These are phyloP conservation scores for Aspergillus felis DNA, from an alignment of 2,329 filamentous ascomycete species.

Conservation along the genomic window DNA sequence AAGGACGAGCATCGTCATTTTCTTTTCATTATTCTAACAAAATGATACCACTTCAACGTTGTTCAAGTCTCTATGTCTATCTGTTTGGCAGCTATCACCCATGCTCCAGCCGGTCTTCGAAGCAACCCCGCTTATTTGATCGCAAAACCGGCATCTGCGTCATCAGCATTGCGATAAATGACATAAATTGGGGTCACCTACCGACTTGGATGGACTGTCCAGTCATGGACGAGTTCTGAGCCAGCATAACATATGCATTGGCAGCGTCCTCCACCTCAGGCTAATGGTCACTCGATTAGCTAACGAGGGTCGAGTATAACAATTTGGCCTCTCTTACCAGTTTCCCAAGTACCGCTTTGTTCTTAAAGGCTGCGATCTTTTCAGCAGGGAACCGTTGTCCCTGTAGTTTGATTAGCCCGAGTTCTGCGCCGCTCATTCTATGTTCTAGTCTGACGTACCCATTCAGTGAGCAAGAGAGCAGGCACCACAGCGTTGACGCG, in stretches of 20 bases:
- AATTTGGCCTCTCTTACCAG: constrained; percentile 39
- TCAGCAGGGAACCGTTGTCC: constrained; percentile 58
- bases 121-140: constrained; percentile 9
- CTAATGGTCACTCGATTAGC: constrained; percentile 20
- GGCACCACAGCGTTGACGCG: constrained; percentile 63
- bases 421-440: neutral
- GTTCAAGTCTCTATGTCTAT: neutral
- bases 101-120: neutral
- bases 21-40: constrained; percentile 10
- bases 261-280: constrained; percentile 42
- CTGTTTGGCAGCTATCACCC: neutral
- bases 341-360: constrained; percentile 58
- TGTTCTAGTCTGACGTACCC: constrained; percentile 42
- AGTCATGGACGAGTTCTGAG: constrained; percentile 46
- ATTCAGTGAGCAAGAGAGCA: constrained; percentile 64
- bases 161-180: constrained; percentile 8
- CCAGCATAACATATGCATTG: constrained; percentile 37
- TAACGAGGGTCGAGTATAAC: neutral
- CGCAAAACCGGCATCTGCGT: constrained; percentile 31
- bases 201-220: constrained; percentile 43
- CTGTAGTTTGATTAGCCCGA: constrained; percentile 24
- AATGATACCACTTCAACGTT: constrained; percentile 13
- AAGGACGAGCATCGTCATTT: neutral
- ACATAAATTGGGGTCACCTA: constrained; percentile 19
- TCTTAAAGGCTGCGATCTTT: constrained; percentile 49